phyloP scores from a whole-genome alignment of 1,139 yeast species.

The Candida frijolesensis region DNA sequence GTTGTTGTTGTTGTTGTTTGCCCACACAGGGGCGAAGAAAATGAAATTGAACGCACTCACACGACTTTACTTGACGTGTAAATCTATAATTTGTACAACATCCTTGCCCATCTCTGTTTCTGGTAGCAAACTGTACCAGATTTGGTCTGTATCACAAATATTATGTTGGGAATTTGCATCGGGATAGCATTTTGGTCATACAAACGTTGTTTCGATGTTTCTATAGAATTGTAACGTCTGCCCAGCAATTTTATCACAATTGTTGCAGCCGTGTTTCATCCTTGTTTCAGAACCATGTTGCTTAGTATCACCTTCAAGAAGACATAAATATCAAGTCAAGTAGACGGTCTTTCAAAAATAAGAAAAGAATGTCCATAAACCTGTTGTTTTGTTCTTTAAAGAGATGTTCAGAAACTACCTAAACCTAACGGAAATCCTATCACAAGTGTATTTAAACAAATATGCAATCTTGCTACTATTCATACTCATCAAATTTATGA shows the following conservation, averaged over 20 bases:
- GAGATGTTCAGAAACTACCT: constrained; percentile 25
- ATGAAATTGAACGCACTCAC: not conserved
- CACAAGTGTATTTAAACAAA: constrained; percentile 63
- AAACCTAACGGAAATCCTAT: constrained; percentile 44
- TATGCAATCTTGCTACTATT: constrained; percentile 50
- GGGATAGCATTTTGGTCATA: not conserved
- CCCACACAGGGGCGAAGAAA: not conserved
- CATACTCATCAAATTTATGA: constrained; percentile 48
- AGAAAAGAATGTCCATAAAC: not conserved
- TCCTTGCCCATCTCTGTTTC: no score
- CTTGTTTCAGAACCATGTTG: not conserved
- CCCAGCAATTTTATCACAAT: not conserved
- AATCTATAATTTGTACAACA: no score
- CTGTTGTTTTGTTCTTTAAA: no score
- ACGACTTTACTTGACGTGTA: not conserved
- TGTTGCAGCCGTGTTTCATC: constrained; percentile 6
- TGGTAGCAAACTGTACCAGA: no score
- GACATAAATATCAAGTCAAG: not conserved
- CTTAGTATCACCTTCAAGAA: not conserved
- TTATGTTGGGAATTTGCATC: no score
- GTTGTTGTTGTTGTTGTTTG: not conserved
- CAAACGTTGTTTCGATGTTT: not conserved
- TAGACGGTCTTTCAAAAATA: not conserved
- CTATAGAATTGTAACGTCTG: not conserved
- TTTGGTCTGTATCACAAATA: not conserved